Base-by-base conservation (phyloP, 441 rosid species). In the Melastoma candidum region DNA sequence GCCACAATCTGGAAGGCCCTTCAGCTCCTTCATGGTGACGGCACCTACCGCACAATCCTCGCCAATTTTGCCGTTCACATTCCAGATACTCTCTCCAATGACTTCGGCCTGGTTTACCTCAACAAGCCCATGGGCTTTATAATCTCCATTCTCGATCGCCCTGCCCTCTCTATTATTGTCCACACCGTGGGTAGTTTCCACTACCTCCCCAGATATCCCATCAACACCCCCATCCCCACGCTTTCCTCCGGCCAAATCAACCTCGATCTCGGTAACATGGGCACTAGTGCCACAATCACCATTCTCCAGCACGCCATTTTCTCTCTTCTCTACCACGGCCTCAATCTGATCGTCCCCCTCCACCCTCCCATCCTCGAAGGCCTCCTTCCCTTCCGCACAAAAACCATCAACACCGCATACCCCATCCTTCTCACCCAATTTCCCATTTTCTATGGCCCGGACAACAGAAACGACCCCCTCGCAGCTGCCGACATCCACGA, bases 401-500 rank as follows among this genome's bases (percentile, higher is more conserved):
- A 56, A 67, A 48, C 64, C 56, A 53, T 64, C 79, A 26, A 51
- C 63, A 50, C 61, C 74, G n/a, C 54, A 63, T 12, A 67, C 71
- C 52, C 68, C 55, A 39, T 62, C 71, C 50, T 70, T 72, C 4
- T 56, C 53, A 49, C 60, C 77, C 54, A 63, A 67, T 53, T 74
- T 67, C 45, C 46, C 26, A 12, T 13, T 17, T 17, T 17, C 22
- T 17, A 17, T 17, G 22, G 22, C 25, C 49, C 44, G 17, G 11
- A 26, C 25, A 2, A 22, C 8, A 25, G 43, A 54, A 48, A 6
- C 59, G 17, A 8, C 17, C 43, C 26, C 48, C 27, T 39, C 56
- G 8, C 43, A 44, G 4, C 12, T 3, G 22, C 22, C 22, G 46
- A 43, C 4, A 14, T 4, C 45, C 26, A 45, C 2, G 43, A 17